Percentiles rank a stretch among this genome's conserved stretches.
Evolutionary conservation across 2,329 filamentous ascomycete genomes (phyloP).

Genomic region (Paraphaeosphaeria sporulosa): DNA sequence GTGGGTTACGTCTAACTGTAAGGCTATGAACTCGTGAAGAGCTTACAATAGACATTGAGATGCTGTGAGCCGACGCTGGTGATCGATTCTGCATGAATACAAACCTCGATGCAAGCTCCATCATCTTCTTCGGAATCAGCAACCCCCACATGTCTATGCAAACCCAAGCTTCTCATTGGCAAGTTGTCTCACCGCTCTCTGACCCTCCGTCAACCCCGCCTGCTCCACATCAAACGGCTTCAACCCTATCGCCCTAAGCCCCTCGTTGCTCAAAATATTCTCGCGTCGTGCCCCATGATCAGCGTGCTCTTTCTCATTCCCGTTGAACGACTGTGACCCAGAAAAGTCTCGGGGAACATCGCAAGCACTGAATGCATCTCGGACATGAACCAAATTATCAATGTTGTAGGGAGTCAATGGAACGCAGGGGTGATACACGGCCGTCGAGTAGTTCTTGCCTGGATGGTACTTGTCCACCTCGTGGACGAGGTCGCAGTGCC

Average conservation of each 20-base stretch:
- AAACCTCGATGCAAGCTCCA: background rate
- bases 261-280: slow-evolving; percentile 23
- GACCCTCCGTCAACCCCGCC: slow-evolving; percentile 22
- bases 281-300: slow-evolving; percentile 22
- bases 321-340: background rate
- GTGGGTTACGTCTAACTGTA: too few relatives aligned
- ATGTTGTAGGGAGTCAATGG: slow-evolving; percentile 29
- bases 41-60: background rate
- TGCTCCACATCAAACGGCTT: slow-evolving; percentile 26
- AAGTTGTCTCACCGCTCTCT: slow-evolving; percentile 21
- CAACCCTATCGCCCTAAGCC: slow-evolving; percentile 24
- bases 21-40: background rate
- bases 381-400: slow-evolving; percentile 19
- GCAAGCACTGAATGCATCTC: slow-evolving; percentile 20
- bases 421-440: slow-evolving; percentile 30
- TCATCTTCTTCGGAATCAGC: too few relatives aligned
- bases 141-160: background rate
- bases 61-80: too few relatives aligned
- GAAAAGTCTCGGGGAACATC: slow-evolving; percentile 23
- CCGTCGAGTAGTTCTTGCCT: slow-evolving; percentile 30
- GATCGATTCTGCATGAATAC: too few relatives aligned
- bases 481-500: slow-evolving; percentile 36
- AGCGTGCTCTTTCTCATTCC: slow-evolving; percentile 15
- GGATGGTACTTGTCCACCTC: slow-evolving; percentile 28
- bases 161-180: slow-evolving; percentile 21